Conservation (phyloP, 345 rosid species). For the Syzygium oleosum region DNA sequence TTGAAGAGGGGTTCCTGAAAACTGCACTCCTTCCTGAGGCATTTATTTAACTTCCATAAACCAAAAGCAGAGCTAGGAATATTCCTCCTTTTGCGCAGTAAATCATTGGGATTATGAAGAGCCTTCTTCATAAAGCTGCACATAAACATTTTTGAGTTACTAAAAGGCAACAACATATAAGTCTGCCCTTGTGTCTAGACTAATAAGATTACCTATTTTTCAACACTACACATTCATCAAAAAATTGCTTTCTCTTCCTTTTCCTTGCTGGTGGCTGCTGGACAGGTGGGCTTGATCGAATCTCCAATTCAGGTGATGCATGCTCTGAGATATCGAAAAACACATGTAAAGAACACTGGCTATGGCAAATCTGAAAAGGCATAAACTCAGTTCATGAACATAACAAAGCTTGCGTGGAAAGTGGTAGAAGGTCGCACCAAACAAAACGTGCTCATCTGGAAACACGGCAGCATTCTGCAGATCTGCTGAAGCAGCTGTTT, state of each 20-base stretch:
- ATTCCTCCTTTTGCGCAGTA: conserved; percentile 38
- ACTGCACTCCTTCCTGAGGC: conserved; percentile 36
- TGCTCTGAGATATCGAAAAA: conserved; percentile 25
- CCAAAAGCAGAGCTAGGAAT: conserved; percentile 35
- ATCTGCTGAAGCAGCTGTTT: conserved; percentile 30
- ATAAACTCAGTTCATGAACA: not conserved
- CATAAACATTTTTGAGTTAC: not conserved
- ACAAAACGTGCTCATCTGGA: conserved; percentile 9
- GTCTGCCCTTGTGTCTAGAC: not conserved
- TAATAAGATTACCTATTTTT: conserved; percentile 28
- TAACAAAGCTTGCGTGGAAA: not conserved
- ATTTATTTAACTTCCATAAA: conserved; percentile 49
- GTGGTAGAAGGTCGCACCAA: conserved; percentile 34
- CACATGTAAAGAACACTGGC: not conserved
- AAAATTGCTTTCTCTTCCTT: conserved; percentile 31
- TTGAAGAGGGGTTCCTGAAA: conserved; percentile 48
- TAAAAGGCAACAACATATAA: not conserved
- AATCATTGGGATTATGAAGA: not conserved
- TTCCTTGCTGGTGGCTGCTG: conserved; percentile 23
- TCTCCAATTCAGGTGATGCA: conserved; percentile 42
- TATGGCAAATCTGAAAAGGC: not conserved
- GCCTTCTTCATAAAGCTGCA: not conserved
- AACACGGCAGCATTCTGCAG: conserved; percentile 19
- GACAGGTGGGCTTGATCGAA: conserved; percentile 51
- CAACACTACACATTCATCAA: conserved; percentile 53